These are phyloP conservation scores for Mortierella sp. DNA, from an alignment of 371 early-diverging fungal genomes.

Conservation along the genomic window DNA sequence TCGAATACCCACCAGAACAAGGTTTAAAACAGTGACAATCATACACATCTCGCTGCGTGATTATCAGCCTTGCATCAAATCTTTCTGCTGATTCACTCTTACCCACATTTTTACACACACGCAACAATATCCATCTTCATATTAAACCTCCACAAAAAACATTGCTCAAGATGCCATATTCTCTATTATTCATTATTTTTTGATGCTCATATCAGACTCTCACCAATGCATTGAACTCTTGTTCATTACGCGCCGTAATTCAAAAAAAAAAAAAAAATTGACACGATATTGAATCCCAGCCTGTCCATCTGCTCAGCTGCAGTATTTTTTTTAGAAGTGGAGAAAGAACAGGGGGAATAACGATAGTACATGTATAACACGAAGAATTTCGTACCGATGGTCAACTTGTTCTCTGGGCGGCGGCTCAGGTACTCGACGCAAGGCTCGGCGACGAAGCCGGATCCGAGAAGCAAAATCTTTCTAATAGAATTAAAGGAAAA, in stretches of 20 bases:
- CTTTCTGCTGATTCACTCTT: not conserved
- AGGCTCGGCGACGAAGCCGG: constrained; percentile 97
- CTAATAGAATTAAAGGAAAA: constrained; percentile 51
- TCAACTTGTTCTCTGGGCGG: constrained; percentile 84
- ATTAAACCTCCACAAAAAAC: not conserved
- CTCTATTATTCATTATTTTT: not conserved
- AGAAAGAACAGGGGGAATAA: not conserved
- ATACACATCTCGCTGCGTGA: not conserved
- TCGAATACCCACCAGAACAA: not conserved
- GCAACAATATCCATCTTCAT: not conserved
- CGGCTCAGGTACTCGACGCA: constrained; percentile 94
- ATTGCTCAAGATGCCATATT: not conserved
- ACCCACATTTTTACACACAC: not conserved
- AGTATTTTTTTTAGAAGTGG: not conserved
- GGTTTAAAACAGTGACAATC: constrained; percentile 3
- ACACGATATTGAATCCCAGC: not conserved
- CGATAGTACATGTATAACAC: not conserved
- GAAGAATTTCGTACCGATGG: constrained; percentile 69
- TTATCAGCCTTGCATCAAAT: constrained; percentile 3
- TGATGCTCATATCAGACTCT: not conserved
- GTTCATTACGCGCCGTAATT: not conserved
- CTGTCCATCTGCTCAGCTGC: not conserved
- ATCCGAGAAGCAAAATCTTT: constrained; percentile 94
- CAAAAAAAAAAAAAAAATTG: constrained; percentile 5
- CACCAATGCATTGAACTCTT: not conserved